phyloP scores from a whole-genome alignment of 768 basidiomycete species.

The Mycena amicta region DNA sequence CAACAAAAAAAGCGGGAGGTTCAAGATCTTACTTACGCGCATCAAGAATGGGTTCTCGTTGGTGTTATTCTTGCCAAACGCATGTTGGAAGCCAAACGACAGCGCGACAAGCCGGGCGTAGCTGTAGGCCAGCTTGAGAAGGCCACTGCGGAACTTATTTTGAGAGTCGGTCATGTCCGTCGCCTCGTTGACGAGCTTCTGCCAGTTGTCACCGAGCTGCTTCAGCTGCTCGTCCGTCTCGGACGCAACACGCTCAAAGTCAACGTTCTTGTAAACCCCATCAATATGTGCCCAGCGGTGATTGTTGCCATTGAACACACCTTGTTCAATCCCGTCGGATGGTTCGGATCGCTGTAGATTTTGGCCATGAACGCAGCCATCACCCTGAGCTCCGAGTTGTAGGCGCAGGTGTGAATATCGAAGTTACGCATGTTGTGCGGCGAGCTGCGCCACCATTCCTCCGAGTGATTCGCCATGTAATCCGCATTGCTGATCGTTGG shows the following conservation, averaged over 20 bases:
- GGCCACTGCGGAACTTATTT: conserved; percentile 60
- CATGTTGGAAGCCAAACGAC: conserved; percentile 78
- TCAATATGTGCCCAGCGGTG: neutral
- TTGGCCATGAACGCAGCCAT: conserved; percentile 60
- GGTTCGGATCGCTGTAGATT: conserved; percentile 73
- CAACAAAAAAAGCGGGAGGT: neutral
- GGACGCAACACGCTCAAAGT: conserved; percentile 65
- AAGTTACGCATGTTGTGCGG: conserved; percentile 70
- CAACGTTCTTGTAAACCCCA: conserved; percentile 51
- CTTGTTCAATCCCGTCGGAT: conserved; percentile 78
- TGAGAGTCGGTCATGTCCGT: conserved; percentile 58
- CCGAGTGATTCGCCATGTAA: conserved; percentile 73
- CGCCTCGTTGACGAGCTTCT: conserved; percentile 45
- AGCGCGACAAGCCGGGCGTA: conserved; percentile 71
- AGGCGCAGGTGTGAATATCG: conserved; percentile 79
- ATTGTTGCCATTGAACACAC: conserved; percentile 35
- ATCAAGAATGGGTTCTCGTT: conserved; percentile 68
- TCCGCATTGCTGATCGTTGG: conserved; percentile 78
- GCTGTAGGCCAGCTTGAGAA: conserved; percentile 64
- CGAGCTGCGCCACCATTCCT: conserved; percentile 71
- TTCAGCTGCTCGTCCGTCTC: conserved; percentile 74
- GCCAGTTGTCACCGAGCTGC: conserved; percentile 58
- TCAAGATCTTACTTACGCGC: conserved; percentile 59
- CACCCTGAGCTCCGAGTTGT: conserved; percentile 72
- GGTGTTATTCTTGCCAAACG: conserved; percentile 61